These are phyloP conservation scores for Rehmannia glutinosa DNA, from an alignment of 257 asterid species.

Conservation along the genomic window DNA sequence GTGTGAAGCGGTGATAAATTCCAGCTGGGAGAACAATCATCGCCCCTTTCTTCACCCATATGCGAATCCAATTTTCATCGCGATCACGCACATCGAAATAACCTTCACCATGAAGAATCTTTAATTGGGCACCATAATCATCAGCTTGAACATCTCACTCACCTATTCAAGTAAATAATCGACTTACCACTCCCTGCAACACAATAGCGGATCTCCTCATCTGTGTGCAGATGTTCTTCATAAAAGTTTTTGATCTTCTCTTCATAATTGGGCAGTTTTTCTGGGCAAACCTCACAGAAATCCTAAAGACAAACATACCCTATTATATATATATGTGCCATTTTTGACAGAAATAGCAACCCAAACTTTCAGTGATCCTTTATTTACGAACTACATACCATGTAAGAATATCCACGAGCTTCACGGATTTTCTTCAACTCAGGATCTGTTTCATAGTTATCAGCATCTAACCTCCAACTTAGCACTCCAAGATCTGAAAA, in stretches of 20 bases:
- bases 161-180: background rate
- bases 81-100: constrained; percentile 70
- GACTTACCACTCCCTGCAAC: constrained; percentile 73
- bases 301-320: constrained; percentile 35
- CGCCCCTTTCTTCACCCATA: constrained; percentile 74
- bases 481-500: constrained; percentile 69
- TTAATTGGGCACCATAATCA: background rate
- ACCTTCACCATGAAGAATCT: constrained; percentile 31
- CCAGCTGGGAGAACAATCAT: constrained; percentile 83
- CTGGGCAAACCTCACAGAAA: constrained; percentile 70
- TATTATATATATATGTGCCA: background rate
- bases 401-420: no score
- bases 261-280: constrained; percentile 67
- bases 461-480: constrained; percentile 82
- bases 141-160: background rate
- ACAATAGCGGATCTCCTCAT: constrained; percentile 82
- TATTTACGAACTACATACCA: constrained; percentile 19
- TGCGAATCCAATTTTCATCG: constrained; percentile 63
- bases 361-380: background rate
- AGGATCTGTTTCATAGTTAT: constrained; percentile 71
- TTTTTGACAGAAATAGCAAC: background rate
- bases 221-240: constrained; percentile 82
- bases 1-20: constrained; percentile 74
- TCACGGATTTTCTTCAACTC: constrained; percentile 68
- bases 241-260: constrained; percentile 68